Conservation (phyloP, 2,329 filamentous ascomycete genomes). For the Colletotrichum navitas region DNA sequence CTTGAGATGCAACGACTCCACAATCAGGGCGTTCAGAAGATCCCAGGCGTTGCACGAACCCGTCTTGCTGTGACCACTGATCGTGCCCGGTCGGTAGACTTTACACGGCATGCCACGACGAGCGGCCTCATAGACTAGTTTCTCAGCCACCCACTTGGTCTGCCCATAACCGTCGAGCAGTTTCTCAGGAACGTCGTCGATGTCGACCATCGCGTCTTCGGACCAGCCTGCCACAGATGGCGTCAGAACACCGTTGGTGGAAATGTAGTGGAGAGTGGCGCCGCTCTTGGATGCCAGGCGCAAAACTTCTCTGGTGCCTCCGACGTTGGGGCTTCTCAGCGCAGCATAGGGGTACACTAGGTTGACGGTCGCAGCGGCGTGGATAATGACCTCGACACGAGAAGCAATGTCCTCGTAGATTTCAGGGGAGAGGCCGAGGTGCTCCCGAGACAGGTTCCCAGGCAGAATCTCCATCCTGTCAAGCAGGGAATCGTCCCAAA, state of each 20-base stretch:
- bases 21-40: constrained; percentile 79
- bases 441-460: constrained; percentile 77
- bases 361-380: constrained; percentile 83
- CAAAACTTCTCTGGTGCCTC: constrained; percentile 82
- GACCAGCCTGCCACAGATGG: constrained; percentile 78
- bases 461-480: constrained; percentile 83
- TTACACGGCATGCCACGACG: constrained; percentile 77
- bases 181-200: constrained; percentile 77
- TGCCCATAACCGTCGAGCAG: constrained; percentile 81
- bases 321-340: constrained; percentile 79
- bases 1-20: constrained; percentile 81
- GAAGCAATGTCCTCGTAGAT: constrained; percentile 74
- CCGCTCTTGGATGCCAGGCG: constrained; percentile 76
- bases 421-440: constrained; percentile 75
- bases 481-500: constrained; percentile 83
- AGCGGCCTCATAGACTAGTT: constrained; percentile 77
- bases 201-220: constrained; percentile 75
- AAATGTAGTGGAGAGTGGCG: constrained; percentile 82
- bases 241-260: constrained; percentile 84
- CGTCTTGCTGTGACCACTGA: constrained; percentile 80
- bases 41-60: constrained; percentile 85
- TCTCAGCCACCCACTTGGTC: constrained; percentile 85
- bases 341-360: constrained; percentile 86
- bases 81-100: constrained; percentile 81
- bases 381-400: constrained; percentile 79